These are phyloP conservation scores for Austroboletus novae-zelandiae DNA, from an alignment of 1,284 basidiomycete species.

Conservation along the genomic window DNA sequence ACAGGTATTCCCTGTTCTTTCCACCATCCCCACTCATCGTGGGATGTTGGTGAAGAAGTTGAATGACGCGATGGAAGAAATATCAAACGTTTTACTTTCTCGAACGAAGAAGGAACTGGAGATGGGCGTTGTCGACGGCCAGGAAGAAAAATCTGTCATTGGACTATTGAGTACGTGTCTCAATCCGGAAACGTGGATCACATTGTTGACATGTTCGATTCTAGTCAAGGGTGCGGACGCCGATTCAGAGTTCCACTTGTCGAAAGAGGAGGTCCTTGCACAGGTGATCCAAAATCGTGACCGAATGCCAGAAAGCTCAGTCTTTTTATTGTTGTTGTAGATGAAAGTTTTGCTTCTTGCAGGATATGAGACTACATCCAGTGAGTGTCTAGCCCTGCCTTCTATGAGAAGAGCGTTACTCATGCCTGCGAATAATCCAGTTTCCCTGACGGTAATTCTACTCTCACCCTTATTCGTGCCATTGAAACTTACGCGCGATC, in stretches of 20 bases:
- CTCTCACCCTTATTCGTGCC: no score
- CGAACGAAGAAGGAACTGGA: constrained; percentile 41
- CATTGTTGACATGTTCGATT: not conserved
- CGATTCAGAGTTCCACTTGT: constrained; percentile 45
- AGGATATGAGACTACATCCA: constrained; percentile 41
- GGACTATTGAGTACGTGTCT: constrained; percentile 10
- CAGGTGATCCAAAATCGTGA: constrained; percentile 34
- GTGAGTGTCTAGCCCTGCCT: constrained; percentile 17
- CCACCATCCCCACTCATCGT: constrained; percentile 43
- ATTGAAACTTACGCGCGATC: not conserved
- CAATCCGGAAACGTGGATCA: not conserved
- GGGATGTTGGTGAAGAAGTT: constrained; percentile 34
- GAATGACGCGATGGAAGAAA: constrained; percentile 36
- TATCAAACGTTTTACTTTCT: constrained; percentile 33
- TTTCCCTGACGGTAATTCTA: constrained; percentile 22
- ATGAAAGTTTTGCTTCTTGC: constrained; percentile 39
- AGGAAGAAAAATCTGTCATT: constrained; percentile 50
- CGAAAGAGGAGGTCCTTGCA: constrained; percentile 64
- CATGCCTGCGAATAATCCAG: constrained; percentile 7
- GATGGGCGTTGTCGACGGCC: constrained; percentile 25
- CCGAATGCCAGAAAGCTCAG: no score
- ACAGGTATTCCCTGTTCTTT: constrained; percentile 41
- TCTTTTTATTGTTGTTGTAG: constrained; percentile 8
- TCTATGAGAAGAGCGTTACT: not conserved
- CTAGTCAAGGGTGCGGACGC: constrained; percentile 36